Base-by-base conservation (phyloP, 179 eudicot species). In the Carnegiea gigantea region DNA sequence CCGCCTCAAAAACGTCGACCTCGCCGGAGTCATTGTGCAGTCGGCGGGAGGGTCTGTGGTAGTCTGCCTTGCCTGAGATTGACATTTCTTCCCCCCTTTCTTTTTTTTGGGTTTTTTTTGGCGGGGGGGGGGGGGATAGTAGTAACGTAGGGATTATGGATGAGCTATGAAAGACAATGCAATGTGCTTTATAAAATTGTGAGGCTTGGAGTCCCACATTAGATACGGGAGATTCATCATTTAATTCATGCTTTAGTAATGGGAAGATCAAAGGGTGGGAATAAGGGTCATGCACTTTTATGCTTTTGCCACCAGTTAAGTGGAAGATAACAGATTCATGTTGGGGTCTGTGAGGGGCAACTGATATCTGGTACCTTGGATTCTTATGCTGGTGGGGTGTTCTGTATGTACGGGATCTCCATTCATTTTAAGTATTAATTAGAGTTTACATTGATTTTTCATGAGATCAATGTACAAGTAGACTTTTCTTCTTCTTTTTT, bases 1-100 rank as follows among this genome's bases (percentile, higher is more conserved):
- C 83, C 0, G 99, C 97, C 84, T 94, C 96, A 75, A 96, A 96
- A 11, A 92, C 97, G 43, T 90, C 97, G 38, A 96, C 90, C 84
- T 96, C 98, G 1, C 84, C 89, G 54, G 98, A 92, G 83, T 89
- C 86, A 28, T 86, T 78, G 67, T 90, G 86, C 46, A 89, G 87
- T 48, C 82, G 79, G 79, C 90, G 92, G 57, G 86, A 77, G 70
- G 82, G 88, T 62, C 88, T 89, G 74, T 87, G 88, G 48, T 83
- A 75, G n/a, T 82, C 51, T 30, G 79, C 73, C n/a, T 54, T 59
- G 38, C 70, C 53, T 54, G 78, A 73, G 70, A 38, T 70, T 30
- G 93, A 85, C 89, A 85, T 90, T 80, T 57, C 14, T 57, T 57
- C 0, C 44, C 36, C 36, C 11, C 17, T 53, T 1, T 9, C 5